phyloP scores from a whole-genome alignment of 805 yeast species.

The Metschnikowia drakensbergensis region DNA sequence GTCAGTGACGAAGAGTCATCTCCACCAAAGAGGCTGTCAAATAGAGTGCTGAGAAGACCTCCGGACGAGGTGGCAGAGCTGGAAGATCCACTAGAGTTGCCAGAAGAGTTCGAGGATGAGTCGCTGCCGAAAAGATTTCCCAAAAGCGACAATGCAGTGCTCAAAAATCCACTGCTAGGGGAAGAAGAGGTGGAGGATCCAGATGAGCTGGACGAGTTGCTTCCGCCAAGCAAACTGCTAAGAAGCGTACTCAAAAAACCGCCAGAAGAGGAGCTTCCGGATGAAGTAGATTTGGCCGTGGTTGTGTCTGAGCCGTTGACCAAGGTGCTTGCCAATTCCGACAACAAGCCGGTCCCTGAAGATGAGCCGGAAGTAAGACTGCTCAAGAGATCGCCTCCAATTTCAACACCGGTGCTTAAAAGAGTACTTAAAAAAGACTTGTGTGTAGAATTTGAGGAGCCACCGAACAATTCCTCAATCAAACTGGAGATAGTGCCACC shows the following conservation, averaged over 20 bases:
- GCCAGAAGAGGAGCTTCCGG: conserved; percentile 10
- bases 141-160: neutral
- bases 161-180: conserved; percentile 2
- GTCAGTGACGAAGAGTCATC: conserved; percentile 2
- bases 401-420: conserved; percentile 12
- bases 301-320: conserved; percentile 2
- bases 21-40: conserved; percentile 5
- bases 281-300: neutral
- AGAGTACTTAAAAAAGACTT: conserved; percentile 14
- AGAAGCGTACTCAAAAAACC: conserved; percentile 12
- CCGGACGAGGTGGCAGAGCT: conserved; percentile 2
- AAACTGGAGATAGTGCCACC: conserved; percentile 11
- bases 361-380: conserved; percentile 11
- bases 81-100: conserved; percentile 3
- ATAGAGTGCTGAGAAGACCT: conserved; percentile 3
- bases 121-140: conserved; percentile 3
- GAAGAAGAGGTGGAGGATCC: conserved; percentile 4
- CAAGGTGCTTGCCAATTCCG: conserved; percentile 12
- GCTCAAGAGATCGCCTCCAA: conserved; percentile 15
- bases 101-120: neutral
- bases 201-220: conserved; percentile 1
- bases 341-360: conserved; percentile 13
- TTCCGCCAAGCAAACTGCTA: conserved; percentile 6
- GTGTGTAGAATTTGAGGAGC: conserved; percentile 14
- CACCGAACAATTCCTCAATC: conserved; percentile 14